Conservation (phyloP, 371 early-diverging fungal genomes). For the Rhizopus arrhizus region DNA sequence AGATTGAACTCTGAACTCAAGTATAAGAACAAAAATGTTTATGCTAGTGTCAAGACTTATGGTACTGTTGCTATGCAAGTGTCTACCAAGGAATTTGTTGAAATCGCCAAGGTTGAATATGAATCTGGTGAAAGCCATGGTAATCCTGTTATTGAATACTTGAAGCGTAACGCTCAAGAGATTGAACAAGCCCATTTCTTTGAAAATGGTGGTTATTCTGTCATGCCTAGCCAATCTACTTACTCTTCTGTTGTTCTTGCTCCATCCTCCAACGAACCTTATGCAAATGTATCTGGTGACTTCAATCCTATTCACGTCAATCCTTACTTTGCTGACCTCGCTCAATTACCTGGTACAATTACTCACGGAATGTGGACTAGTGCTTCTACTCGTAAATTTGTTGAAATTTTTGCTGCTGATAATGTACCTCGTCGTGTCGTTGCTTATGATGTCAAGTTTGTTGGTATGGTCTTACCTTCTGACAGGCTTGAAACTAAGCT, state of each 20-base stretch:
- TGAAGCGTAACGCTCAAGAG: constrained; percentile 77
- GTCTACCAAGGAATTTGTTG: constrained; percentile 81
- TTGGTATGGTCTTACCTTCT: constrained; percentile 87
- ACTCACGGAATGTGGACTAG: constrained; percentile 98
- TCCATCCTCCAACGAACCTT: constrained; percentile 82
- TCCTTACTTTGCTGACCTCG: constrained; percentile 93
- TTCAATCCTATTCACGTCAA: constrained; percentile 97
- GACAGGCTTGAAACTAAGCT: constrained; percentile 88
- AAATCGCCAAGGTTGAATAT: constrained; percentile 83
- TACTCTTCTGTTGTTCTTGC: constrained; percentile 84
- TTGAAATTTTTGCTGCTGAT: constrained; percentile 93
- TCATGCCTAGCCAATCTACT: constrained; percentile 82
- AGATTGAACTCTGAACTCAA: constrained; percentile 77
- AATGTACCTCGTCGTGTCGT: constrained; percentile 90
- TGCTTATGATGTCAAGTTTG: constrained; percentile 79
- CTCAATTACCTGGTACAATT: constrained; percentile 91
- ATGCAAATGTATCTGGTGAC: constrained; percentile 89
- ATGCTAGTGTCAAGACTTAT: constrained; percentile 71
- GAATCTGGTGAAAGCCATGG: constrained; percentile 75
- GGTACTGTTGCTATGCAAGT: constrained; percentile 86
- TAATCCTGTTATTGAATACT: constrained; percentile 81
- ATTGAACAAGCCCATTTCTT: constrained; percentile 85
- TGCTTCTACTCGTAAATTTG: constrained; percentile 93
- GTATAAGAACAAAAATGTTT: constrained; percentile 75
- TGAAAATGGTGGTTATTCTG: constrained; percentile 90